Evolutionary conservation across 768 basidiomycete genomes (phyloP), one percentile per base, ranked within the genome.

Genomic region (Clitopilus hobsonii): DNA sequence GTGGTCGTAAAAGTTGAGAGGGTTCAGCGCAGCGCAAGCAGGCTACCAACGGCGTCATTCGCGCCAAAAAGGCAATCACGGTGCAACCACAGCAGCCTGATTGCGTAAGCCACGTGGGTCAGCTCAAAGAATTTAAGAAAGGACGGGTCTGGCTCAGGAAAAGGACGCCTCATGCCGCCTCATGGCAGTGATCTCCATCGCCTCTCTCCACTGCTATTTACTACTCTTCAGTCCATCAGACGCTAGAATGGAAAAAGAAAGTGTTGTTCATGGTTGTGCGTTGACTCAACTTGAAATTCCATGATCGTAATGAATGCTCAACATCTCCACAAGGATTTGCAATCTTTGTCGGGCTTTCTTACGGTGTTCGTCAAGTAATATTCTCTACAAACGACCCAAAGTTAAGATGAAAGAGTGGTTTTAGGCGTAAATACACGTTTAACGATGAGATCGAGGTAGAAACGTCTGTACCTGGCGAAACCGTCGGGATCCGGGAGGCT

Each of bases 1-100:
- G n/a, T 57, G 49, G 52, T 59, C 54, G 60, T 55, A 26, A 49
- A 24, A 18, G 58, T 50, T 30, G 55, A 58, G 16, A 49, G 49
- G 26, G 48, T 52, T 22, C 52, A 48, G n/a, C 41, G 41, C 49
- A 50, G 49, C 28, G 23, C 27, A 22, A 18, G 27, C 25, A 50
- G 25, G 49, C 49, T 26, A 26, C 25, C n/a, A 30, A n/a, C n/a
- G n/a, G 25, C 49, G 28, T 50, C 49, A 50, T 56, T 52, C 51
- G 26, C 4, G 28, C 36, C 14, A 50, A 38, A 55, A 55, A 32
- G 49, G 54, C 29, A 50, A 50, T 50, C 18, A 8, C 26, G 53
- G 38, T 24, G 51, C 27, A 32, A 18, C 16, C 20, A n/a, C n/a
- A n/a, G n/a, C n/a, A n/a, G 30, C 30, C 18, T 45, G 41, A 45